These are phyloP conservation scores for Pythium dissimile DNA, from an alignment of 352 stramenopile genomes.

Conservation along the genomic window DNA sequence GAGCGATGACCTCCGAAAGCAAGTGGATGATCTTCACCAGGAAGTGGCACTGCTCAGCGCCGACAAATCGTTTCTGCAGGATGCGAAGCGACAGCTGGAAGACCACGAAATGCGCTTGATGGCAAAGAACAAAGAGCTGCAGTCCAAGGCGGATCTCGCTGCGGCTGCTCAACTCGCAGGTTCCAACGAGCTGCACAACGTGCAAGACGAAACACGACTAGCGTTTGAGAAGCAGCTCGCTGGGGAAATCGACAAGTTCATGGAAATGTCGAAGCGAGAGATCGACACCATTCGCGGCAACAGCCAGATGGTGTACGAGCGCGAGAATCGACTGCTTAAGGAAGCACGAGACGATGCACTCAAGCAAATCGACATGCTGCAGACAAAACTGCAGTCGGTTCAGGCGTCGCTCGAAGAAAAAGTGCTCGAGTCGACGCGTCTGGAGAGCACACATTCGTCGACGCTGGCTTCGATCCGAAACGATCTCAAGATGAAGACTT, in stretches of 20 bases:
- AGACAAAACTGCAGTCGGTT: constrained; percentile 42
- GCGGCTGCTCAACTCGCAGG: constrained; percentile 38
- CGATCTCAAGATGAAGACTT: constrained; percentile 80
- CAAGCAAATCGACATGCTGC: constrained; percentile 54
- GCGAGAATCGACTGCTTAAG: constrained; percentile 68
- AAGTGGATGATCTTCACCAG: constrained; percentile 29
- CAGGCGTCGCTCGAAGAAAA: constrained; percentile 54
- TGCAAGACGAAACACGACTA: constrained; percentile 56
- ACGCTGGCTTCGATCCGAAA: constrained; percentile 43
- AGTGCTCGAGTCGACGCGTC: constrained; percentile 46
- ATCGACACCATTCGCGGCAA: constrained; percentile 66
- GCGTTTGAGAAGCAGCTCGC: constrained; percentile 70
- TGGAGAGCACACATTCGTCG: constrained; percentile 52
- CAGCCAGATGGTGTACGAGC: constrained; percentile 63
- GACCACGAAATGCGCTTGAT: constrained; percentile 41
- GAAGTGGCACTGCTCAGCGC: constrained; percentile 39
- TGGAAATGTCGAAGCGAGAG: constrained; percentile 64
- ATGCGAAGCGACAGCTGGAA: constrained; percentile 55
- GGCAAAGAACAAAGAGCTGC: constrained; percentile 33
- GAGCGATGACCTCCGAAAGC: constrained; percentile 18
- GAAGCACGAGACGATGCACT: constrained; percentile 57
- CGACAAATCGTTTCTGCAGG: constrained; percentile 62
- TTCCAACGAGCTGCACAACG: constrained; percentile 31
- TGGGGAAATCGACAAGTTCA: constrained; percentile 61
- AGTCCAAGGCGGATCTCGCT: constrained; percentile 33